Base-by-base conservation (phyloP, 352 stramenopile species). In the Lagenidium giganteum region DNA sequence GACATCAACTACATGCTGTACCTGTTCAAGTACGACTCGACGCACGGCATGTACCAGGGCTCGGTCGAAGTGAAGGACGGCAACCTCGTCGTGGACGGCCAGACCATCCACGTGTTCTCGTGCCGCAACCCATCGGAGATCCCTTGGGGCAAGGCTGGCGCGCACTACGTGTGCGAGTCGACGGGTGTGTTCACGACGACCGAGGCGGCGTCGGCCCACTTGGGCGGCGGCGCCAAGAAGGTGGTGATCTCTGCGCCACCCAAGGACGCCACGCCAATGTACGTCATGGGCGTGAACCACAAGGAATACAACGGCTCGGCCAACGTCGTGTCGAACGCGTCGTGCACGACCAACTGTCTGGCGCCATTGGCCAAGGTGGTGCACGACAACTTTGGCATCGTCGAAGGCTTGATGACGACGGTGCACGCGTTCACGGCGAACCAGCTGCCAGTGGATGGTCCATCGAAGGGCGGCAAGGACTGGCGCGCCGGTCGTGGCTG, bases 11-110 rank as follows among this genome's bases (percentile, higher is more conserved):
- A 68, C 51, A 64, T 70, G 70, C 79, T 77, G 28, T 97, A 98
- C 67, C 72, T 96, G 51, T 88, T 97, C 71, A 96, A 97, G 83
- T 97, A 97, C 64, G 93, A 98, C 67, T 91, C 91, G 48, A 87
- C 95, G 40, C 93, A 98, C 71, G 93, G 93, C 61, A 71, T 70
- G 27, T 96, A 72, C 65, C 63, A 74, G 35, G 88, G 91, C 54
- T 90, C 68, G 28, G 82, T 97, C 31, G 79, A 90, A 41, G 59
- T 68, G 43, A 73, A 92, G 51, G 74, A 75, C 49, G 85, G 77
- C 55, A 97, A 51, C 81, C 35, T 68, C 9, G 38, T 65, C 23
- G 55, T 68, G 20, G 55, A 68, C 41, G 59, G 55, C 42, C 45
- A 68, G 7, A 46, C 47, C 16, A 64, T 68, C 32, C 42, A 43